Evolutionary conservation across 768 basidiomycete species (phyloP).

Genomic region (Trametes gibbosa): DNA sequence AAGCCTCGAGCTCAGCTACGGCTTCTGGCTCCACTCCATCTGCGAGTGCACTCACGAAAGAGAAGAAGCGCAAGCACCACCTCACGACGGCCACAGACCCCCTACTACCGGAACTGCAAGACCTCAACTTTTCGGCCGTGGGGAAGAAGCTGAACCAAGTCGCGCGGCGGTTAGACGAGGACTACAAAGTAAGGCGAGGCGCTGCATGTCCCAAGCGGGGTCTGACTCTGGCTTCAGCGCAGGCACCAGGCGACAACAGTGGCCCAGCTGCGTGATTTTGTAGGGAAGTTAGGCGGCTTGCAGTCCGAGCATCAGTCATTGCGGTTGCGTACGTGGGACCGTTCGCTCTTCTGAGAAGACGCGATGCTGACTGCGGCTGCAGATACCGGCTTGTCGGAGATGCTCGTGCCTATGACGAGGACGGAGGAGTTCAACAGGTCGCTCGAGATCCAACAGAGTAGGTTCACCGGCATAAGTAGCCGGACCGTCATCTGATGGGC

Average conservation of each 20-base stretch:
- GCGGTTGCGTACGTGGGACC: slow-evolving; percentile 70
- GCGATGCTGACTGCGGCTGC: slow-evolving; percentile 8
- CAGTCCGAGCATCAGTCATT: slow-evolving; percentile 90
- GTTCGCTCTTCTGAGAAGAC: background rate
- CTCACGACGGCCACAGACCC: slow-evolving; percentile 77
- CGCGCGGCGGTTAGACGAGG: slow-evolving; percentile 84
- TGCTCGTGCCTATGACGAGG: slow-evolving; percentile 79
- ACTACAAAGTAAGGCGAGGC: slow-evolving; percentile 69
- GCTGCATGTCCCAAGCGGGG: background rate
- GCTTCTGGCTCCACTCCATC: slow-evolving; percentile 41
- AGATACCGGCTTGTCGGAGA: slow-evolving; percentile 96
- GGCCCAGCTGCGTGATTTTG: slow-evolving; percentile 89
- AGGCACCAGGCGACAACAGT: slow-evolving; percentile 88
- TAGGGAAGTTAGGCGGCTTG: slow-evolving; percentile 89
- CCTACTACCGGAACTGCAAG: slow-evolving; percentile 78
- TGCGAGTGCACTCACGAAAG: slow-evolving; percentile 55
- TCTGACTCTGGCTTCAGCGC: slow-evolving; percentile 43
- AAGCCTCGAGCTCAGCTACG: slow-evolving; percentile 27
- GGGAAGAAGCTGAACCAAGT: slow-evolving; percentile 78
- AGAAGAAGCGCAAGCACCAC: slow-evolving; percentile 88
- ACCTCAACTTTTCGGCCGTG: slow-evolving; percentile 89
- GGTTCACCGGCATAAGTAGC: slow-evolving; percentile 23
- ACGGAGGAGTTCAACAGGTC: slow-evolving; percentile 89
- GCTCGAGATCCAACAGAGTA: slow-evolving; percentile 95
- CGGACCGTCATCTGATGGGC: slow-evolving; percentile 1